Percentiles rank a stretch among this genome's conserved stretches.
These are phyloP conservation scores for Pseudovirgaria hyperparasitica DNA, from an alignment of 2,329 filamentous ascomycete genomes.

Conservation along the genomic window DNA sequence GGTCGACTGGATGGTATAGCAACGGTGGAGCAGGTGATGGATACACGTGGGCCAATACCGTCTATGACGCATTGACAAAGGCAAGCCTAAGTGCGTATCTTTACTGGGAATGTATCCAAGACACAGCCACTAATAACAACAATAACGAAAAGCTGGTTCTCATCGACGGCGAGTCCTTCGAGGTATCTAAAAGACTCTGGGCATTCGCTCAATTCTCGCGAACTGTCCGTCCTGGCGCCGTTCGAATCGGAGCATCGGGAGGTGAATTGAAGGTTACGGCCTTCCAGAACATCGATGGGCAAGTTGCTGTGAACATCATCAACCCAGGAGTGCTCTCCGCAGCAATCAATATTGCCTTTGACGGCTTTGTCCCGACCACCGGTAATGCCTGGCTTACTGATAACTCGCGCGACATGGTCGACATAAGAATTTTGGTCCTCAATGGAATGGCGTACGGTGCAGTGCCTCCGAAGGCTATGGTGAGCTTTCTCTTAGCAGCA, in stretches of 20 bases:
- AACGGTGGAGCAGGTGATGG: constrained; percentile 38
- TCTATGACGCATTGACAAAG: constrained; percentile 37
- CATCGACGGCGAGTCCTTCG: constrained; percentile 20
- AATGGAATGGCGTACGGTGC: too few species aligned
- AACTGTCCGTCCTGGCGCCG: constrained; percentile 27
- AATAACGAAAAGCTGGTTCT: constrained; percentile 23
- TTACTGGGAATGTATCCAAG: constrained; percentile 40
- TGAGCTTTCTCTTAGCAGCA: too few species aligned
- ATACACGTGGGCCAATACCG: constrained; percentile 42
- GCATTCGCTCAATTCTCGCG: constrained; percentile 28
- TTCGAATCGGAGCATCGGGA: constrained; percentile 20
- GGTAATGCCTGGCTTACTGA: constrained; percentile 27
- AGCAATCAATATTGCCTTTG: too few species aligned
- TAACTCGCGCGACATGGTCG: too few species aligned
- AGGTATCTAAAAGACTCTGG: constrained; percentile 25
- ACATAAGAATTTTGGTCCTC: too few species aligned
- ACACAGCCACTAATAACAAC: constrained; percentile 24
- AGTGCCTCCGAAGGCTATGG: too few species aligned
- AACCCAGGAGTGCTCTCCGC: constrained; percentile 13
- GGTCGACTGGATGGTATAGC: constrained; percentile 33
- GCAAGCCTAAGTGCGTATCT: constrained; percentile 39
- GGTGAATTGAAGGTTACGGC: constrained; percentile 19
- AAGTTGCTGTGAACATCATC: constrained; percentile 23
- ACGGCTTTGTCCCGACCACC: too few species aligned
- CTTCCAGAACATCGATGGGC: constrained; percentile 21